Conservation (phyloP, 352 stramenopile species). For the Phytopythium aichiense region DNA sequence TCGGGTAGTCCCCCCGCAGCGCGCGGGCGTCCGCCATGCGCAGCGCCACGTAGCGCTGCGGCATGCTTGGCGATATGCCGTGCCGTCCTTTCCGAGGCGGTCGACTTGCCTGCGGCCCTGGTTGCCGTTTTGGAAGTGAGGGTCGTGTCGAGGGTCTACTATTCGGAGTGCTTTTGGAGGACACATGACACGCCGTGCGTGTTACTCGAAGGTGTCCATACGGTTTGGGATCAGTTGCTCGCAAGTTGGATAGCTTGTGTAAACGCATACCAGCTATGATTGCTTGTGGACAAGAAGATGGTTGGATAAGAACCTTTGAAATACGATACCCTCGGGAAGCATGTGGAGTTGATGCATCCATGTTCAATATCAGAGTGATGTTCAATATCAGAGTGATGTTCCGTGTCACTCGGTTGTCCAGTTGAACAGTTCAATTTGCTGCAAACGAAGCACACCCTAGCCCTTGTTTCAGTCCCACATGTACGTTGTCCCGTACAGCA, state of each 20-base stretch:
- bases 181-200: neutral
- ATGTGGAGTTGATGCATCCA: neutral
- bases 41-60: constrained; percentile 24
- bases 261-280: too few relatives aligned
- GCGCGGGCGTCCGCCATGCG: constrained; percentile 25
- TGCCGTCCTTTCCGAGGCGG: neutral
- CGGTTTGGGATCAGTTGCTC: neutral
- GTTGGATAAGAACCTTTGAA: neutral
- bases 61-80: constrained; percentile 8
- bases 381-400: neutral
- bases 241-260: too few relatives aligned
- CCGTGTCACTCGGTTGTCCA: neutral
- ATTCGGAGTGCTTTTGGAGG: neutral
- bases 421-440: constrained; percentile 2
- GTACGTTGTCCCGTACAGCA: constrained; percentile 2
- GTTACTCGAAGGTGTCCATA: neutral
- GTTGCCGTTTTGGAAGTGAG: constrained; percentile 1
- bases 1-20: constrained; percentile 10
- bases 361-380: neutral
- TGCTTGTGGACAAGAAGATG: too few relatives aligned
- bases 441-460: neutral
- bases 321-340: neutral
- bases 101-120: neutral
- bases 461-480: constrained; percentile 1
- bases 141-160: neutral